Base-by-base conservation (phyloP, 2,329 filamentous ascomycete species). In the Intubia oerlemansii region DNA sequence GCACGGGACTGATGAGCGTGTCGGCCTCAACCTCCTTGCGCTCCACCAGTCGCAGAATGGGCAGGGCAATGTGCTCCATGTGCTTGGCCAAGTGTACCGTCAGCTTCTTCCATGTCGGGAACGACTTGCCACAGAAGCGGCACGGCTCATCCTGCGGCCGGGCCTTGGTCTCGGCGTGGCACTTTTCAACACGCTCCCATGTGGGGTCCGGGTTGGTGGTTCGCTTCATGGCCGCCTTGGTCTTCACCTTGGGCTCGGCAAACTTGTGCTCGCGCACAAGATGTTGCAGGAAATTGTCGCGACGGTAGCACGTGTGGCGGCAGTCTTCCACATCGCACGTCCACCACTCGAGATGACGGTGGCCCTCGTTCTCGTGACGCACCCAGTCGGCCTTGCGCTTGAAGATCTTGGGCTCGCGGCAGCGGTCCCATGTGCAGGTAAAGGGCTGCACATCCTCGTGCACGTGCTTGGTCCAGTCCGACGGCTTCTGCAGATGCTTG, bases 311-410 rank as follows among this genome's bases (percentile, higher is more conserved):
- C 4, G 60, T 66, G 45, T 92, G 84, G 7, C 57, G 62, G 48
- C 84, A 92, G 37, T 85, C 81, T 5, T 72, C 64, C 13, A 82
- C 65, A 35, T 78, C 70, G 44, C 84, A 93, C 5, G 64, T 71
- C 82, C 82, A 93, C 71, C 79, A 88, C 43, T 92, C 82, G 3
- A 91, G 56, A 37, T 90, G 80, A 15, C 84, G 67, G 45, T 93
- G 84, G 16, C 77, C 71, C 49, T 93, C 84, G 40, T 85, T 91
- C 46, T 92, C 84, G 42, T 93, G 84, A 17, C 84, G 67, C 14
- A 92, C 81, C 84, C 84, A 93, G 45, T 93, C 84, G 10, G 84
- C 84, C 50, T 92, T 93, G 27, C 82, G 68, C 51, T 92, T 92
- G 57, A 92, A 93, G 20, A 80, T 82, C 49, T 90, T 91, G 12